These are phyloP conservation scores for Protostelium mycophagum DNA, from an alignment of 78 protist genomes.

Conservation along the genomic window DNA sequence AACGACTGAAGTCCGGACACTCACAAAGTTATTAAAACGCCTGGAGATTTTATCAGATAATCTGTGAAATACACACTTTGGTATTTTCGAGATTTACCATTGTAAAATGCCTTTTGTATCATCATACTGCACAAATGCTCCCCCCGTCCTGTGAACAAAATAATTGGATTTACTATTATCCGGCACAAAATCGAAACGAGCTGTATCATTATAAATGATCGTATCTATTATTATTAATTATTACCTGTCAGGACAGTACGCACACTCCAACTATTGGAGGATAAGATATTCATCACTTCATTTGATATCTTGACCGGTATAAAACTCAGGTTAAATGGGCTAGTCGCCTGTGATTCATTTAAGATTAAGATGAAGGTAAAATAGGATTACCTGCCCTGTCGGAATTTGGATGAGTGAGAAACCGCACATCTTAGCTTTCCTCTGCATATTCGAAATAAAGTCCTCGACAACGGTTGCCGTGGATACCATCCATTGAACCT, in stretches of 20 bases:
- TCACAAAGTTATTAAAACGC: background rate
- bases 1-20: background rate
- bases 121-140: background rate
- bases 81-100: background rate
- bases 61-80: background rate
- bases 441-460: conserved; percentile 20
- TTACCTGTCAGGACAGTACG: background rate
- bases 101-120: background rate
- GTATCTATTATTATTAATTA: no score
- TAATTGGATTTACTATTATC: background rate
- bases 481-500: conserved; percentile 59
- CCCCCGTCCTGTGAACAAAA: background rate
- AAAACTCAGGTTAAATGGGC: background rate
- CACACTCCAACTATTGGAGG: background rate
- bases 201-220: background rate
- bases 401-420: conserved; percentile 51
- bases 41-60: no score
- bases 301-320: background rate
- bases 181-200: background rate
- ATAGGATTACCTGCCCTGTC: conserved; percentile 5
- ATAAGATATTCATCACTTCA: background rate
- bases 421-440: conserved; percentile 56
- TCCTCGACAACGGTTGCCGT: conserved; percentile 72
- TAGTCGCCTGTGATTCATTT: background rate
- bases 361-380: background rate